phyloP scores from a whole-genome alignment of 1,139 yeast genomes.

The Diutina siamensis region DNA sequence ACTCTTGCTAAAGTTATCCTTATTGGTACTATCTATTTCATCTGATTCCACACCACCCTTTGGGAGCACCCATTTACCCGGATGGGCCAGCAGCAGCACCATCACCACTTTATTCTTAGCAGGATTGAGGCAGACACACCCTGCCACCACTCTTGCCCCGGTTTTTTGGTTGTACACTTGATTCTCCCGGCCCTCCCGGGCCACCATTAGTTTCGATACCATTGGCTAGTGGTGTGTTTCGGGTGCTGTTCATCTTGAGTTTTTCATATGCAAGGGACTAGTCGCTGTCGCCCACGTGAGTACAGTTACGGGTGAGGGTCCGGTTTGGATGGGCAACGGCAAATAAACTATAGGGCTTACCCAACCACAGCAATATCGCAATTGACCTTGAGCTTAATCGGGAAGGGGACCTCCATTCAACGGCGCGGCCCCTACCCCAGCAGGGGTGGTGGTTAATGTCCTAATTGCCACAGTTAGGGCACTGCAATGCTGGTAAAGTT shows the following conservation, averaged over 20 bases:
- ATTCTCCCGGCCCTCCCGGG: slow-evolving; percentile 15
- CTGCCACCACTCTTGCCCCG: slow-evolving; percentile 85
- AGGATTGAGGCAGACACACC: slow-evolving; percentile 64
- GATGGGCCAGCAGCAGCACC: slow-evolving; percentile 61
- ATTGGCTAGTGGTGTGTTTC: background rate
- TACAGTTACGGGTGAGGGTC: too few relatives aligned
- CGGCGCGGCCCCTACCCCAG: too few relatives aligned
- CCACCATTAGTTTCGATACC: background rate
- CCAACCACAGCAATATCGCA: too few relatives aligned
- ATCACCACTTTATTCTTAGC: slow-evolving; percentile 54
- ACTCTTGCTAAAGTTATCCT: slow-evolving; percentile 34
- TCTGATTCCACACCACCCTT: slow-evolving; percentile 93
- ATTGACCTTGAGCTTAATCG: too few relatives aligned
- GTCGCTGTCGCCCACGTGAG: background rate
- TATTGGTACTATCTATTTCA: slow-evolving; percentile 29
- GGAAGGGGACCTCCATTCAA: too few relatives aligned
- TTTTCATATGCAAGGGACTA: background rate
- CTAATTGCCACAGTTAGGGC: too few relatives aligned
- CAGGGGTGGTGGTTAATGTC: too few relatives aligned
- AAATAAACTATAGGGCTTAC: too few relatives aligned
- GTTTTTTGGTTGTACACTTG: slow-evolving; percentile 36
- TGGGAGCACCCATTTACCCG: slow-evolving; percentile 75
- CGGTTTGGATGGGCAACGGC: too few relatives aligned
- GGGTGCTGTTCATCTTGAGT: background rate
- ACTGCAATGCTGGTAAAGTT: too few relatives aligned